Evolutionary conservation across 805 yeast species (phyloP), one percentile per base, ranked within the genome.

Genomic region (Wickerhamiella vanderwaltii): DNA sequence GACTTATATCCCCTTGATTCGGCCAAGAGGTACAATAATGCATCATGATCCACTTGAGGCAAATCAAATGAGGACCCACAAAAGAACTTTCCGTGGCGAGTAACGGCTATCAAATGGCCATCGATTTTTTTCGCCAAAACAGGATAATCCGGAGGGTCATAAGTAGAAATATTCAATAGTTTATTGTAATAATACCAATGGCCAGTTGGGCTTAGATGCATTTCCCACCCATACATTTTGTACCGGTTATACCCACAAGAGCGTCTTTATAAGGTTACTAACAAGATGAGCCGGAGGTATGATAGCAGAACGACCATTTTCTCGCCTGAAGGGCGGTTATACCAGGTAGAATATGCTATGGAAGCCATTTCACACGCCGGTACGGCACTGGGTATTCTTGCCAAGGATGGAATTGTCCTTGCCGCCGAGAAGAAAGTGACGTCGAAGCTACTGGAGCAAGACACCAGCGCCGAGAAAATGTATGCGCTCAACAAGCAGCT

Each of bases 281-380:
- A 31, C 24, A 17, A 30, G n/a, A 53, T 53, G 57, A 84, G 95
- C 53, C 81, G 97, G 80, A 79, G 99, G 74, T 91, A 91, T 85
- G 99, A 91, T 66, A 81, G 95, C 48, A 77, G 99, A 72, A 91
- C 99, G 39, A 91, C 98, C 4, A 93, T 91, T 57, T 91, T 91
- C 66, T 88, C 97, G 29, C 99, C 99, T 7, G 99, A 91, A 61
- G 99, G 99, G 29, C 76, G 98, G 64, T 71, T 91, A 44, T 91
- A 91, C 65, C 99, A 91, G 66, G 86, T 75, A 53, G 98, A 91
- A 63, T 91, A 91, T 55, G 98, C 97, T 3, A 75, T 86, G 58
- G 97, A 91, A 61, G 87, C 88, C 15, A 80, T 80, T 48, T 74
- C 81, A 41, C 80, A 76, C 54, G 91, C 91, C 6, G 88, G 88